Conservation (phyloP, 768 basidiomycete species). For the Leucosporidium yakuticum region DNA sequence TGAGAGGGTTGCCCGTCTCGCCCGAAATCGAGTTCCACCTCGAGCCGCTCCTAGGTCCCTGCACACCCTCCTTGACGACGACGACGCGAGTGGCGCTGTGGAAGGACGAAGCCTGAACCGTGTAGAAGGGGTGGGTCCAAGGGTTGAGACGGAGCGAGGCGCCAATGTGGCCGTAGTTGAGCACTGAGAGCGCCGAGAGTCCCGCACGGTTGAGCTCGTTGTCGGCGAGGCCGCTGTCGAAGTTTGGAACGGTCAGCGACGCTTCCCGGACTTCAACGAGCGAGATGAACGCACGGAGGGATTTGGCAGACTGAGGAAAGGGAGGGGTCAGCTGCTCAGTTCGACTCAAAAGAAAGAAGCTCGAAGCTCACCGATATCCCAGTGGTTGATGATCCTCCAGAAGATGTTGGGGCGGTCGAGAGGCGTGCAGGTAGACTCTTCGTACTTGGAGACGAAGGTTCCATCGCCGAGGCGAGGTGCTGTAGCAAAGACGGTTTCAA, state of each 20-base stretch:
- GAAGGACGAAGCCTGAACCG: background rate
- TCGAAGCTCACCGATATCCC: too few species aligned
- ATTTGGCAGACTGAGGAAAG: background rate
- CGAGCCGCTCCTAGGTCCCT: background rate
- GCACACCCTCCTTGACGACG: background rate
- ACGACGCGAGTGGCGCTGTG: background rate
- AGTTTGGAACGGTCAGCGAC: too few species aligned
- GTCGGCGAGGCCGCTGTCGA: background rate
- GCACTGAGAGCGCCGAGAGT: background rate
- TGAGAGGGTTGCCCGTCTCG: too few species aligned
- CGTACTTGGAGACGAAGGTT: conserved; percentile 12
- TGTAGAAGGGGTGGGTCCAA: background rate
- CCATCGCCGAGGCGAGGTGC: conserved; percentile 23
- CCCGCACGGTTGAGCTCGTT: background rate
- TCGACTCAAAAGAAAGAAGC: too few species aligned
- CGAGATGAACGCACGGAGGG: background rate
- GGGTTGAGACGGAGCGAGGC: background rate
- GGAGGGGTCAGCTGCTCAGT: too few species aligned
- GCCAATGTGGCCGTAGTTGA: background rate
- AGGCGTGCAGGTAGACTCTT: conserved; percentile 12
- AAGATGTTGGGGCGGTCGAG: conserved; percentile 27
- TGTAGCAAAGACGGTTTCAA: too few species aligned
- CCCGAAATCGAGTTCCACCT: background rate
- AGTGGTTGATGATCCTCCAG: conserved; percentile 21
- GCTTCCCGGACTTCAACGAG: too few species aligned